Evolutionary conservation across 495 filamentous ascomycete species (phyloP).

Genomic region (Hypoxylon lienhwacheense): DNA sequence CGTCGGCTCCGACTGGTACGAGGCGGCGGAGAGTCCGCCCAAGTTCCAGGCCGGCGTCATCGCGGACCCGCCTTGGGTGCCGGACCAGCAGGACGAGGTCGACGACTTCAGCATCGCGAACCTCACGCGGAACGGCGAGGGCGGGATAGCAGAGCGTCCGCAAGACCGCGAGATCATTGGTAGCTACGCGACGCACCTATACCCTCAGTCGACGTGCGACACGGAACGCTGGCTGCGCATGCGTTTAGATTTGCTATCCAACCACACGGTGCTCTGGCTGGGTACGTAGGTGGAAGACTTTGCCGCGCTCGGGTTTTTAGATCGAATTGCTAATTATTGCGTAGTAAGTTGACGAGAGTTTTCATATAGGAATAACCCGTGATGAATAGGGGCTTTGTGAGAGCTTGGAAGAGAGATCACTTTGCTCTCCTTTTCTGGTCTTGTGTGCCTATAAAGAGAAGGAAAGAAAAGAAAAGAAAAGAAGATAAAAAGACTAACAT

Average conservation of each 20-base stretch:
- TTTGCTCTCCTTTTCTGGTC: no score
- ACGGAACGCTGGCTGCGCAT: conserved; percentile 31
- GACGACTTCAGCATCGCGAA: conserved; percentile 39
- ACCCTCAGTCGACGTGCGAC: conserved; percentile 41
- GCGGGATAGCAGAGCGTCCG: conserved; percentile 65
- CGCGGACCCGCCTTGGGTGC: conserved; percentile 38
- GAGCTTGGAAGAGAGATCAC: no score
- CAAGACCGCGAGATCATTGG: conserved; percentile 49
- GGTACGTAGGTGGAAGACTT: background rate
- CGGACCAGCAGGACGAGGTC: conserved; percentile 38
- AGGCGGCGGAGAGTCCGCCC: conserved; percentile 3
- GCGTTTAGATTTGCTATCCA: conserved; percentile 32
- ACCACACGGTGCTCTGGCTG: conserved; percentile 34
- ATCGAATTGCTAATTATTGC: conserved; percentile 1
- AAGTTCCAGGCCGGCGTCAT: conserved; percentile 39
- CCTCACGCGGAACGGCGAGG: conserved; percentile 54
- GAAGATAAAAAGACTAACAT: no score
- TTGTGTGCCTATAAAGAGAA: no score
- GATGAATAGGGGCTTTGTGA: no score
- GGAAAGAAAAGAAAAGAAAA: no score
- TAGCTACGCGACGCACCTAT: conserved; percentile 37
- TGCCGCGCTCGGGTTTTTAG: background rate
- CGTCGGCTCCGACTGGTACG: conserved; percentile 30
- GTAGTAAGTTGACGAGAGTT: no score
- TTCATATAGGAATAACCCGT: no score